Base-by-base conservation (phyloP, 306 rosid species). In the Gastrolobium villosum region DNA sequence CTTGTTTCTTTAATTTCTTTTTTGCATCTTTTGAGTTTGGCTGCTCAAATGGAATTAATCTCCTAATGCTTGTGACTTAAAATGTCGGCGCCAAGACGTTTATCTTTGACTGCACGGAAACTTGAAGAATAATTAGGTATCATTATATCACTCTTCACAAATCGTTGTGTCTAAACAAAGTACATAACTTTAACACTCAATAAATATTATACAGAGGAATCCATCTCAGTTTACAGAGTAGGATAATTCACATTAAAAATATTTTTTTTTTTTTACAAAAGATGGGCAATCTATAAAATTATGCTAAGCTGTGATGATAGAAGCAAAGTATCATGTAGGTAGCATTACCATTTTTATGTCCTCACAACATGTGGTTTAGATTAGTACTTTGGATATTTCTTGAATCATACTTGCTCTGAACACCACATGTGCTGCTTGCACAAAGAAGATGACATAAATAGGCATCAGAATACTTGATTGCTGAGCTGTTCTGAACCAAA, bases 401-500 rank as follows among this genome's bases (percentile, higher is more conserved):
- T 74, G 65, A 10, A 57, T 81, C 2, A 43, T 64, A 10, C 39
- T 28, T 5, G 45, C 54, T n/a, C 8, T 4, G 59, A 59, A 76
- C 75, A 77, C 52, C 55, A 36, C 86, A 83, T 72, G 83, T 72
- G 78, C 26, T 55, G 65, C 36, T 77, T 14, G 50, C 10, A 77
- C 79, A 55, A n/a, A 44, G 15, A 35, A 49, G 7, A 77, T 71
- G 11, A 54, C 75, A 20, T 39, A 34, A 64, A 54, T 50, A 61
- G 46, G 10, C 26, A 41, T 64, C 64, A 49, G 4, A 7, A 45
- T 30, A 26, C 44, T 61, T 56, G 9, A 8, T 3, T 79, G 73
- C 83, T 72, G 65, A 82, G 82, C 75, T 82, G 79, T 70, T 64
- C 3, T 70, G 28, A 49, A 70, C 72, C 74, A 70, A 62, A 70